Conservation (phyloP, 768 basidiomycete genomes). For the Tulasnella sp. region DNA sequence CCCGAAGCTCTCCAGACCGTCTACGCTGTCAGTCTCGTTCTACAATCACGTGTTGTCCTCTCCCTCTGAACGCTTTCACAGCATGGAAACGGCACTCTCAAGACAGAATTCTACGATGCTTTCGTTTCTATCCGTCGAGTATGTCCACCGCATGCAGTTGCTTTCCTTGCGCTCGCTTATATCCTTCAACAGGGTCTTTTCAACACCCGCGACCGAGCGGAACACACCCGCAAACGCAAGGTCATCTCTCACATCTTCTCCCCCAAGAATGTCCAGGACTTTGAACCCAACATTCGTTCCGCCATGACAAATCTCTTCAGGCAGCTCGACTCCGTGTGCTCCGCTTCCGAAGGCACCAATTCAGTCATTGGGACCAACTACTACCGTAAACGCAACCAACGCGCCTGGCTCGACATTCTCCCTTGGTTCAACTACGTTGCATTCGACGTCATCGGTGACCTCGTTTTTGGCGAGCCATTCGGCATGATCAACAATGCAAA, state of each 20-base stretch:
- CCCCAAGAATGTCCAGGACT: slow-evolving; percentile 73
- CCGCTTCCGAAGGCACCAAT: slow-evolving; percentile 3
- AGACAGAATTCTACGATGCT: slow-evolving; percentile 62
- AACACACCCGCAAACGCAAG: slow-evolving; percentile 84
- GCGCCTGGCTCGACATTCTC: slow-evolving; percentile 61
- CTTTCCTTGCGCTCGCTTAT: slow-evolving; percentile 9
- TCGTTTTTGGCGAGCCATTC: slow-evolving; percentile 79
- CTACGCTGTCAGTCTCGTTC: slow-evolving; percentile 36
- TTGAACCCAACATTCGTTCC: slow-evolving; percentile 61
- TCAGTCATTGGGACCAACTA: slow-evolving; percentile 7
- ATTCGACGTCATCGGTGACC: slow-evolving; percentile 70
- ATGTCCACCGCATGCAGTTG: slow-evolving; percentile 22
- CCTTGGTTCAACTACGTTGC: slow-evolving; percentile 60
- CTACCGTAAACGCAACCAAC: slow-evolving; percentile 30
- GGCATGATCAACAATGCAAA: slow-evolving; percentile 70
- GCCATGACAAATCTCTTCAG: slow-evolving; percentile 47
- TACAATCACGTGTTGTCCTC: not conserved
- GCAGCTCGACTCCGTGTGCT: slow-evolving; percentile 67
- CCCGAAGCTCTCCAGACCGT: slow-evolving; percentile 63
- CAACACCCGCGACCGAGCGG: slow-evolving; percentile 62
- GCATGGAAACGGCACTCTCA: slow-evolving; percentile 73
- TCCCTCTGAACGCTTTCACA: not conserved
- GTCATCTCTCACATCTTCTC: slow-evolving; percentile 78
- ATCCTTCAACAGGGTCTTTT: slow-evolving; percentile 39
- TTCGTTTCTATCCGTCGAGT: slow-evolving; percentile 58